phyloP scores from a whole-genome alignment of 2,329 filamentous ascomycete species.

The Capronia americana region DNA sequence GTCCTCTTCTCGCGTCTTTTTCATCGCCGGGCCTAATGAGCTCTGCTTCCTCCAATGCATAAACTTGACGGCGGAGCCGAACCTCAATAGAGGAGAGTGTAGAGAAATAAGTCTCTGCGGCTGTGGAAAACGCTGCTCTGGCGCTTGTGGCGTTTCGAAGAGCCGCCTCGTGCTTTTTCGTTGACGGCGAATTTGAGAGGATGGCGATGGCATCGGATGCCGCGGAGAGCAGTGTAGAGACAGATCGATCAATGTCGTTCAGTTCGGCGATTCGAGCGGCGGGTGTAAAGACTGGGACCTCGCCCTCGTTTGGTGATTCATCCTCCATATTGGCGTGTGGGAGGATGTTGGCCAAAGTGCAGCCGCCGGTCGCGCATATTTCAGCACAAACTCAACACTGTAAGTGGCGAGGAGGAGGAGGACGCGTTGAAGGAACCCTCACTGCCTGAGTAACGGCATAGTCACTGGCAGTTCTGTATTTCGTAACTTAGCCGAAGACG shows the following conservation, averaged over 20 bases:
- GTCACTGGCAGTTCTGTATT: neutral
- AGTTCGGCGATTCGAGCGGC: constrained; percentile 82
- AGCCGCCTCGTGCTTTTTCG: constrained; percentile 20
- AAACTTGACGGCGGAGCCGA: constrained; percentile 74
- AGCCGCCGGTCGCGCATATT: constrained; percentile 4
- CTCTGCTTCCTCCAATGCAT: constrained; percentile 79
- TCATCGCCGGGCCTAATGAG: constrained; percentile 62
- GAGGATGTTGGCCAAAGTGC: neutral
- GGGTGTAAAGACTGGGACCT: constrained; percentile 46
- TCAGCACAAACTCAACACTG: too few relatives aligned
- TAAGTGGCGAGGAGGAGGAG: constrained; percentile 4
- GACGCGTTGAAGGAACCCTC: neutral
- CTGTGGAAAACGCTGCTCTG: constrained; percentile 55
- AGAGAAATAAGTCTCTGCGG: constrained; percentile 68
- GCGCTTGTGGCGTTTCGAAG: constrained; percentile 24
- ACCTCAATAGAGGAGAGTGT: constrained; percentile 78
- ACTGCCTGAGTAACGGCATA: neutral
- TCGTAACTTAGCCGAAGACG: constrained; percentile 6
- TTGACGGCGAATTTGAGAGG: constrained; percentile 57
- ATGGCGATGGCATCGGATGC: constrained; percentile 69
- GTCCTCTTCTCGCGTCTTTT: constrained; percentile 35
- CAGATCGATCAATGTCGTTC: constrained; percentile 69
- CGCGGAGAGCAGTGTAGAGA: constrained; percentile 60
- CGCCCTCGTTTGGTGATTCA: constrained; percentile 8
- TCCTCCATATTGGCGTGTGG: constrained; percentile 25